phyloP scores from a whole-genome alignment of 129 eudicot species.

The Sambucus nigra region DNA sequence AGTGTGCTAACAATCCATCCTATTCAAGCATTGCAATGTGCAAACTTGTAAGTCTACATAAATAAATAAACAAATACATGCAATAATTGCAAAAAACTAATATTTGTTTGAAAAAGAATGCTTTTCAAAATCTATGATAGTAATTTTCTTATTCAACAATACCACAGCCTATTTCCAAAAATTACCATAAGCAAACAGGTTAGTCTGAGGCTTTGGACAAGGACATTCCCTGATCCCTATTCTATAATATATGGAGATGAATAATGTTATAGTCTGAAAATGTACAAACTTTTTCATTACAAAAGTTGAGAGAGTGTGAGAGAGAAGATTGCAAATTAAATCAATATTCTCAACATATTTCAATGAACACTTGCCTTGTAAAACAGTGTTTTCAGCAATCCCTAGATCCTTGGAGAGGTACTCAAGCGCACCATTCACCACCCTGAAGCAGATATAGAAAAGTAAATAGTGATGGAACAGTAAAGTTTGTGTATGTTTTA shows the following conservation, averaged over 20 bases:
- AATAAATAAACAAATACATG: neutral
- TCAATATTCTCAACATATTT: neutral
- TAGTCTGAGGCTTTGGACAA: neutral
- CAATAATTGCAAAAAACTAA: neutral
- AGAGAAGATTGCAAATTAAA: neutral
- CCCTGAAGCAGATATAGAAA: conserved; percentile 39
- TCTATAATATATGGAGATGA: neutral
- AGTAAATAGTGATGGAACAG: neutral
- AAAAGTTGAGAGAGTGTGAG: too few relatives aligned
- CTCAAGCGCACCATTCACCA: conserved; percentile 91
- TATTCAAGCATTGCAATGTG: conserved; percentile 10
- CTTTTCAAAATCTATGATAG: neutral
- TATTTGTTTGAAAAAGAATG: neutral
- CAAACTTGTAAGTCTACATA: neutral
- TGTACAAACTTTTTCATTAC: neutral
- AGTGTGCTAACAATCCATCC: conserved; percentile 96
- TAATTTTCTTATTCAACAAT: neutral
- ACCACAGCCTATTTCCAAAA: neutral
- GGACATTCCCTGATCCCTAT: neutral
- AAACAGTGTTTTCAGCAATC: conserved; percentile 63
- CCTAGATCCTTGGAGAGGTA: conserved; percentile 89
- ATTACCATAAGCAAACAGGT: neutral
- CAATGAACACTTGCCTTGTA: conserved; percentile 55
- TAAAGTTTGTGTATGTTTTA: neutral
- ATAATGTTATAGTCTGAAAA: neutral